Evolutionary conservation across 2,329 filamentous ascomycete genomes (phyloP).

Genomic region (Fusarium citri): DNA sequence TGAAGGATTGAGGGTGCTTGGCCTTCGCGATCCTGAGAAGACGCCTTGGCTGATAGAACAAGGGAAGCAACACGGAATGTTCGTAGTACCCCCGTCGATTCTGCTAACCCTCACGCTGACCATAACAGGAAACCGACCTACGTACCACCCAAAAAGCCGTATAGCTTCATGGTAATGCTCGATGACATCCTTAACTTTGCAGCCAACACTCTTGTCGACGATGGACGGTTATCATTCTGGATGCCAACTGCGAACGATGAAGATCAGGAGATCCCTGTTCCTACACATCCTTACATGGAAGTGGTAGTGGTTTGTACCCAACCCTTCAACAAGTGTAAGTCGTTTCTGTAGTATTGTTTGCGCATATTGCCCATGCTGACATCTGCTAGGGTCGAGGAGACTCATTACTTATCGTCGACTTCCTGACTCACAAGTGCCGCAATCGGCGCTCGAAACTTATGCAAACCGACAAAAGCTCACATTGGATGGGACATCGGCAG

Average conservation of each 20-base stretch:
- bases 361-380: neutral
- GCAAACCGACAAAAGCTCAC: slow-evolving; percentile 46
- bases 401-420: slow-evolving; percentile 87
- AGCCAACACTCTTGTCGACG: slow-evolving; percentile 77
- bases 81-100: slow-evolving; percentile 49
- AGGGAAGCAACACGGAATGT: slow-evolving; percentile 77
- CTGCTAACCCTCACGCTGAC: slow-evolving; percentile 25
- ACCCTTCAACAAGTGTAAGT: slow-evolving; percentile 85
- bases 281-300: slow-evolving; percentile 79
- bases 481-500: slow-evolving; percentile 61
- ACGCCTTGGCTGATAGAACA: slow-evolving; percentile 72
- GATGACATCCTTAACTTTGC: slow-evolving; percentile 91
- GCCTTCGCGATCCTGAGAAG: slow-evolving; percentile 75
- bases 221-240: slow-evolving; percentile 91
- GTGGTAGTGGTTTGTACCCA: slow-evolving; percentile 84
- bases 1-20: slow-evolving; percentile 90
- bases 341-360: neutral
- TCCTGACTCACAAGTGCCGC: slow-evolving; percentile 67
- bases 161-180: slow-evolving; percentile 90
- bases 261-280: slow-evolving; percentile 79
- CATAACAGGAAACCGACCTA: slow-evolving; percentile 67
- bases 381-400: slow-evolving; percentile 78
- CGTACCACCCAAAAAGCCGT: slow-evolving; percentile 89
- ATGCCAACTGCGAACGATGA: slow-evolving; percentile 92
- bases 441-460: slow-evolving; percentile 54